Evolutionary conservation across 371 early-diverging fungal genomes (phyloP).

Genomic region (Lichtheimia ramosa): DNA sequence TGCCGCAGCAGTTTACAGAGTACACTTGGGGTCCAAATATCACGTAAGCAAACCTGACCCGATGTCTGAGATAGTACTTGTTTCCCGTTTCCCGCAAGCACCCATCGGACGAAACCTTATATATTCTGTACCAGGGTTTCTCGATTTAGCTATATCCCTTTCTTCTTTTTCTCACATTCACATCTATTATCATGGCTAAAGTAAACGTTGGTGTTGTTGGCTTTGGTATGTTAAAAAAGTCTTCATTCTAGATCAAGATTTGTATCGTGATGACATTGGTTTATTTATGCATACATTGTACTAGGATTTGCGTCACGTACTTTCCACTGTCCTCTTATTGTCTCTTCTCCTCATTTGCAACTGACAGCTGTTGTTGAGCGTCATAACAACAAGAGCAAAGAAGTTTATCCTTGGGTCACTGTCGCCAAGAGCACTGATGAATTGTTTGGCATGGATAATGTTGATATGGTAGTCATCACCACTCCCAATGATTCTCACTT

Average conservation of each 20-base stretch:
- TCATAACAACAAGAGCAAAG: slow-evolving; percentile 36
- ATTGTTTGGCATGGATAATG: slow-evolving; percentile 46
- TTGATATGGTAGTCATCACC: slow-evolving; percentile 75
- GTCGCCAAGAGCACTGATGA: slow-evolving; percentile 57
- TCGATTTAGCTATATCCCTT: too few relatives aligned
- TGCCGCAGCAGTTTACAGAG: too few relatives aligned
- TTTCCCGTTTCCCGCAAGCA: too few relatives aligned
- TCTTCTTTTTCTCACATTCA: background rate
- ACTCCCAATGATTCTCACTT: slow-evolving; percentile 74
- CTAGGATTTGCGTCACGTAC: slow-evolving; percentile 46
- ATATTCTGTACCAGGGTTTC: too few relatives aligned
- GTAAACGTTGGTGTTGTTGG: slow-evolving; percentile 74
- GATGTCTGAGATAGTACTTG: too few relatives aligned
- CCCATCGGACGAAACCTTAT: too few relatives aligned
- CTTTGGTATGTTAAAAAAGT: slow-evolving; percentile 48
- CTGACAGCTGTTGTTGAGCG: slow-evolving; percentile 66
- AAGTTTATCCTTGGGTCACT: slow-evolving; percentile 52
- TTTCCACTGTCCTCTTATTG: slow-evolving; percentile 71
- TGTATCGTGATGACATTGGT: too few relatives aligned
- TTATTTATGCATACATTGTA: background rate
- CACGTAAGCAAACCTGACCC: too few relatives aligned
- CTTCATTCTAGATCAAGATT: too few relatives aligned
- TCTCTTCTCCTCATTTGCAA: slow-evolving; percentile 51
- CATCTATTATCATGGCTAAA: slow-evolving; percentile 9
- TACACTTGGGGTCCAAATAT: too few relatives aligned